Percentiles rank a stretch among this genome's conserved stretches.
Evolutionary conservation across 768 basidiomycete species (phyloP).

Genomic region (Lactifluus piperatus): DNA sequence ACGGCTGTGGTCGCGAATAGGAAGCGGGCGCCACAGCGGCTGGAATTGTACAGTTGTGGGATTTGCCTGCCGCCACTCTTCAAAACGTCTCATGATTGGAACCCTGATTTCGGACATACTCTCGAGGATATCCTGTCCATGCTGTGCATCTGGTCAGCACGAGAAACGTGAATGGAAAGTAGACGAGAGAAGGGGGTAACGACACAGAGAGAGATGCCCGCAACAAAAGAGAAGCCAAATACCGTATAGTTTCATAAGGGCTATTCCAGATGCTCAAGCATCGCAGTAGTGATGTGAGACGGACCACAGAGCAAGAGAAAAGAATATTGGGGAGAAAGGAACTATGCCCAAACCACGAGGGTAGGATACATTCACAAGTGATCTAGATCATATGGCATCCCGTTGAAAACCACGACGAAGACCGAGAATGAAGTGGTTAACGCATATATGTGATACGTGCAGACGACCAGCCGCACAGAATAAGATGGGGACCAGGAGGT

Average conservation of each 20-base stretch:
- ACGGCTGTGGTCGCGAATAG: background rate
- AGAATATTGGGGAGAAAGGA: background rate
- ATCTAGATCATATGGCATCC: background rate
- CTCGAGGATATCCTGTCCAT: conserved; percentile 67
- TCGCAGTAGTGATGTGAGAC: background rate
- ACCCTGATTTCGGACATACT: conserved; percentile 58
- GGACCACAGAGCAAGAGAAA: background rate
- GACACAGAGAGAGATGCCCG: background rate
- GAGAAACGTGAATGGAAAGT: background rate
- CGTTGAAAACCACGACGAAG: background rate
- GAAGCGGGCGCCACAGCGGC: background rate
- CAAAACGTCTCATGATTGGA: conserved; percentile 51
- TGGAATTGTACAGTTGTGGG: conserved; percentile 15
- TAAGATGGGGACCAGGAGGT: background rate
- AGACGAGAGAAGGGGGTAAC: background rate
- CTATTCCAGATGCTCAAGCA: background rate
- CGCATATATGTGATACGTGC: background rate
- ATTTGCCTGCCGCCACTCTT: conserved; percentile 44
- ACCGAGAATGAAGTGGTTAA: background rate
- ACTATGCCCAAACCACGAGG: background rate
- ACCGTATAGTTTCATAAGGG: background rate
- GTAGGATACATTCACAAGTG: background rate
- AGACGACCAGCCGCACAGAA: background rate
- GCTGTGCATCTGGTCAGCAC: conserved; percentile 34
- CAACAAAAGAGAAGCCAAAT: background rate